These are phyloP conservation scores for Sarcodon aspratus DNA, from an alignment of 768 basidiomycete genomes.

Conservation along the genomic window DNA sequence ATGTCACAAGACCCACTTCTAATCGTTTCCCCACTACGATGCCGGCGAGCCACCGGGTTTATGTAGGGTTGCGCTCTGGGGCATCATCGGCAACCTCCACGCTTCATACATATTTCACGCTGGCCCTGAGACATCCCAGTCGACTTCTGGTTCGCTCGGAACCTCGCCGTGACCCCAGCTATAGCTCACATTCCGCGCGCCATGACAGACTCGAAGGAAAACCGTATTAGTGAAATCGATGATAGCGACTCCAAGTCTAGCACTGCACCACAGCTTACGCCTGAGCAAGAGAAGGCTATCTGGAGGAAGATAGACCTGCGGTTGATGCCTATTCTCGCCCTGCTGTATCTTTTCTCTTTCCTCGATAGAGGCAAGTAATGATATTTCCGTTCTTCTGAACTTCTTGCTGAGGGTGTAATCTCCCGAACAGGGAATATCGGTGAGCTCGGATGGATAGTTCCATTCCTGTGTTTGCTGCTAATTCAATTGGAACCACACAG, in stretches of 20 bases:
- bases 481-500: conserved; percentile 16
- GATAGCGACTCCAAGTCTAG: background rate
- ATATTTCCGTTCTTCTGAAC: background rate
- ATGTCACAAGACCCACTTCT: too few relatives aligned
- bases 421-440: conserved; percentile 43
- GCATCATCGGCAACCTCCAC: too few relatives aligned
- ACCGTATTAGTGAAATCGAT: too few relatives aligned
- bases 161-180: too few relatives aligned
- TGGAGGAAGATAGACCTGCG: conserved; percentile 20
- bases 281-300: conserved; percentile 31
- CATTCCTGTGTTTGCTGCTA: background rate
- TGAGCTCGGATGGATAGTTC: conserved; percentile 10
- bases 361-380: conserved; percentile 42
- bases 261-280: conserved; percentile 17
- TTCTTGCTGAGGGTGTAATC: background rate
- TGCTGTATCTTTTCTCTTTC: conserved; percentile 29
- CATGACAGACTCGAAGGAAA: too few relatives aligned
- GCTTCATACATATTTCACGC: too few relatives aligned
- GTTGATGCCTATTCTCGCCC: conserved; percentile 17
- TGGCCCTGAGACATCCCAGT: too few relatives aligned
- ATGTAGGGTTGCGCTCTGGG: too few relatives aligned
- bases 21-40: too few relatives aligned
- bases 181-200: too few relatives aligned
- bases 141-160: too few relatives aligned
- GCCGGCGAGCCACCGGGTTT: too few relatives aligned